Evolutionary conservation across 108 stramenopile genomes (phyloP), one percentile per base, ranked within the genome.

Genomic region (Skeletonema marinoi): DNA sequence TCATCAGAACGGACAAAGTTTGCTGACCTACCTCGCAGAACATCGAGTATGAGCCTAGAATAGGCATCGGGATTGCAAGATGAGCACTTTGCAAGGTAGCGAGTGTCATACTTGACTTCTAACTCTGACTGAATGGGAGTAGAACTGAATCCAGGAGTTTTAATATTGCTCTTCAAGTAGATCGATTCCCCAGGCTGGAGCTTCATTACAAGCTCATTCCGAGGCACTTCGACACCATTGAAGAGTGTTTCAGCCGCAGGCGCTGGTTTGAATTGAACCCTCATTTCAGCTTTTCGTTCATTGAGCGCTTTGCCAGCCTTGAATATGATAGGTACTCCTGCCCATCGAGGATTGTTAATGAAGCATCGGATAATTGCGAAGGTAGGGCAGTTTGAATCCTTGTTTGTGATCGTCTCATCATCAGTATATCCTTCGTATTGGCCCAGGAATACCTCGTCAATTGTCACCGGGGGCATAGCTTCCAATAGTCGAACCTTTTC

Each of bases 221-320:
- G 78, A 8, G 97, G 94, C 66, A 84, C 84, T 10, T 75, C 70
- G 32, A 36, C n/a, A 48, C 85, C 88, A 54, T 78, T 66, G 74
- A 95, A 93, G 61, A 94, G 60, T 77, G 75, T 74, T 16, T 81
- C 74, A 29, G 81, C 87, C 29, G 92, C 95, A 8, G 94, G 91
- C 21, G 92, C 92, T 51, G 91, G 88, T 76, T 93, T 94, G 79
- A 99, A 97, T 73, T 98, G 98, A 68, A 99, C 85, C 8, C 98
- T 89, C 78, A 97, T 89, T 74, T 97, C 99, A 6, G 97, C 96
- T 87, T 98, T 98, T 33, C 96, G 85, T 78, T 98, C 97, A 72
- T 98, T 90, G 44, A 98, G 79, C 2, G 98, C 98, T 73, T 99
- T 99, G 19, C 99, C 99, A 0, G 97, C 97, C 81, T 98, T 98